These are phyloP conservation scores for Porogramme epimiltina DNA, from an alignment of 1,284 basidiomycete genomes.

Conservation along the genomic window DNA sequence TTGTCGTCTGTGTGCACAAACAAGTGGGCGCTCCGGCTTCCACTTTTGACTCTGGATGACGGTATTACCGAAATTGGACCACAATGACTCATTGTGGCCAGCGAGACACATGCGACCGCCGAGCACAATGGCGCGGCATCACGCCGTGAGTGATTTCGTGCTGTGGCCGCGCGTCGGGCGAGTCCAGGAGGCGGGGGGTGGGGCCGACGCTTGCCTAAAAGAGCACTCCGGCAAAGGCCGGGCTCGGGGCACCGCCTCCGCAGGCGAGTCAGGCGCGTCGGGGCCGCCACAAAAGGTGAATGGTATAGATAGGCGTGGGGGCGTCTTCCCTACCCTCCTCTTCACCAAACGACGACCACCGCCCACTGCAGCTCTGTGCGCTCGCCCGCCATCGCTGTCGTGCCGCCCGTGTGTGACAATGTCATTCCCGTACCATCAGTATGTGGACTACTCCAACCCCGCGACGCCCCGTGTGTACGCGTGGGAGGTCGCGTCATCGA, in stretches of 20 bases:
- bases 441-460: constrained; percentile 26
- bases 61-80: too few relatives aligned
- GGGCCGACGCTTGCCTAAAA: constrained; percentile 11
- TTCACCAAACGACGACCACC: constrained; percentile 2
- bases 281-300: constrained; percentile 19
- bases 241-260: constrained; percentile 7
- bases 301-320: constrained; percentile 3
- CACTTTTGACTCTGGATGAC: too few relatives aligned
- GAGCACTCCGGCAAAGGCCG: constrained; percentile 5
- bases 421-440: constrained; percentile 25
- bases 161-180: constrained; percentile 1
- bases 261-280: constrained; percentile 15
- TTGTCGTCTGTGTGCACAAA: too few relatives aligned
- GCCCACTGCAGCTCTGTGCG: constrained; percentile 6
- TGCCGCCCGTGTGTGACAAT: constrained; percentile 21
- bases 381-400: constrained; percentile 6
- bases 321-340: constrained; percentile 4
- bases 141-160: constrained; percentile 1
- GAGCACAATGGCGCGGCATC: constrained; percentile 10
- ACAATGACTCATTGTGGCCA: too few relatives aligned
- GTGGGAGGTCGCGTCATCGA: constrained; percentile 22
- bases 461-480: constrained; percentile 26
- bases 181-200: constrained; percentile 7
- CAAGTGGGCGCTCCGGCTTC: too few relatives aligned
- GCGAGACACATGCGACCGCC: too few relatives aligned